Evolutionary conservation across 176 grass and related monocot genomes (phyloP), one percentile per base, ranked within the genome.

Genomic region (Tuctoria greenei): DNA sequence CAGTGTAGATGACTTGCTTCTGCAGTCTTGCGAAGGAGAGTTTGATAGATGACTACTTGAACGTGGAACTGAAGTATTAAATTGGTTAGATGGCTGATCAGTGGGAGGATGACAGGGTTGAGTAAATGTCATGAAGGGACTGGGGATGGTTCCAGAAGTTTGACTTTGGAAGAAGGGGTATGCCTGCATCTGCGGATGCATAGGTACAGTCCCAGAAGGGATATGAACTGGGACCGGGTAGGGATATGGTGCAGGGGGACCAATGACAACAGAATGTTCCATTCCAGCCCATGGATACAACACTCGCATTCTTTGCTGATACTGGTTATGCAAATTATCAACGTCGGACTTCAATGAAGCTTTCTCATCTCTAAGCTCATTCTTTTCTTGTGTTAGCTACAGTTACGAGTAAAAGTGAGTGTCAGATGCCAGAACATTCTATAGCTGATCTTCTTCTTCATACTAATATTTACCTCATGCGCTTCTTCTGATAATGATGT

Each of bases 281-380:
- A 93, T 79, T 86, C 81, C 83, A 68, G 83, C 56, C 90, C 93
- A 97, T 11, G 90, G 93, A 64, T 87, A 93, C 40, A 89, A 12
- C 65, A 87, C 73, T n/a, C 67, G 72, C 73, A 91, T 72, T 79
- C 70, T 77, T 77, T 93, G 93, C 42, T 93, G 86, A 84, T 89
- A 91, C 66, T 91, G 90, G 37, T 64, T 71, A 87, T 85, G 89
- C 70, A 89, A 83, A 73, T 77, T 76, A 86, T 93, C 90, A 80
- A 93, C 87, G 23, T 89, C 90, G 40, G 83, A 89, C 75, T 97
- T 97, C 73, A 97, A 47, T 60, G 83, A 76, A 80, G 83, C 74
- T 77, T 93, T 97, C 69, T 97, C 93, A 65, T 91, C 90, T 89
- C 84, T 87, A 64, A 97, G 88, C 67, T 97, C 93, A 67, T 83